These are phyloP conservation scores for Polyporus arcularius DNA, from an alignment of 768 basidiomycete genomes.

Conservation along the genomic window DNA sequence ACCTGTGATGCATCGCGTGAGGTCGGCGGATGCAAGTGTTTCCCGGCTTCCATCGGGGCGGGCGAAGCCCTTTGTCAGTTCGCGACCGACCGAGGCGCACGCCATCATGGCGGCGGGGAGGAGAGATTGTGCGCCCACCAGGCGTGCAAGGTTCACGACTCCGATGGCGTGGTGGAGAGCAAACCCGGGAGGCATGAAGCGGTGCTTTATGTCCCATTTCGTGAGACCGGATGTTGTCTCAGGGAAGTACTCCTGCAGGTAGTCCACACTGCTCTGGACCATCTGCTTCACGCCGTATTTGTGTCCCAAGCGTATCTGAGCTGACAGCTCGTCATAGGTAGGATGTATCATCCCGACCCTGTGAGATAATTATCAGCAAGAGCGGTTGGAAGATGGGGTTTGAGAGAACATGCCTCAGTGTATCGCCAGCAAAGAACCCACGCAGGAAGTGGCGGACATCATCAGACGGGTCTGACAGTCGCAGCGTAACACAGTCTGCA, in stretches of 20 bases:
- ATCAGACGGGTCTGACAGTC: constrained; percentile 2
- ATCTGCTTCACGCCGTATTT: not conserved
- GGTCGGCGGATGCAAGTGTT: constrained; percentile 7
- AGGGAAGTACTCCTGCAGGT: not conserved
- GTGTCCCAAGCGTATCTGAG: not conserved
- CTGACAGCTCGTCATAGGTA: not conserved
- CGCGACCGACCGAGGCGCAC: not conserved
- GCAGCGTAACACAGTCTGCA: not conserved
- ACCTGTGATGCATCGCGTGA: constrained; percentile 12
- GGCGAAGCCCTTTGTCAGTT: constrained; percentile 11
- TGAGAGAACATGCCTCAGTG: not conserved
- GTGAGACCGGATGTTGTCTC: not conserved
- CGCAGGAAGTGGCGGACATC: constrained; percentile 4
- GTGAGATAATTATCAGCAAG: not conserved
- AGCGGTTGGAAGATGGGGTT: too few species aligned
- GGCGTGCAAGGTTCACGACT: constrained; percentile 7
- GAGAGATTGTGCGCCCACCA: not conserved
- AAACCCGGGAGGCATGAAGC: not conserved
- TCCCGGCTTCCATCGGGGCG: constrained; percentile 11
- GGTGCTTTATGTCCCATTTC: too few species aligned
- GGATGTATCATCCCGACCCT: not conserved
- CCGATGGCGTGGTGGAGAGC: not conserved
- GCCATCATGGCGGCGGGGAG: not conserved
- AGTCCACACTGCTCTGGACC: not conserved
- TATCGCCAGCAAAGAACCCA: not conserved